Percentiles rank a stretch among this genome's conserved stretches.
These are phyloP conservation scores for Chlamydomonas eustigma DNA, from an alignment of 139 green algal genomes.

Conservation along the genomic window DNA sequence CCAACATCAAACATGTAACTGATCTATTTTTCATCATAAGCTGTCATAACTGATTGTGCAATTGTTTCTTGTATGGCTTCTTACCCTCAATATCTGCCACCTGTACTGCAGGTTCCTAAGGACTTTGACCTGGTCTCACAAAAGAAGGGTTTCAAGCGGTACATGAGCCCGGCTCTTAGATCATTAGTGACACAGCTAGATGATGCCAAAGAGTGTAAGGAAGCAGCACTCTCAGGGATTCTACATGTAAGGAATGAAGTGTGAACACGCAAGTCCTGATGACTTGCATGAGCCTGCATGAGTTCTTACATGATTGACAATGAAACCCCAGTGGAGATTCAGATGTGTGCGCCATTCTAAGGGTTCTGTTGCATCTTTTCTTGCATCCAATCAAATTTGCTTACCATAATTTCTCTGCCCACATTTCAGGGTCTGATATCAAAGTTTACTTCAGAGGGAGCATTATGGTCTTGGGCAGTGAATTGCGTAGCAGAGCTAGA, in stretches of 20 bases:
- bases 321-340: too few relatives aligned
- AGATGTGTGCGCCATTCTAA: too few relatives aligned
- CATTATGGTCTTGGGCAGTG: conserved; percentile 69
- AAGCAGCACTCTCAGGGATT: conserved; percentile 56
- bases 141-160: conserved; percentile 82
- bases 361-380: background rate
- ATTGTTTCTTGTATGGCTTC: too few relatives aligned
- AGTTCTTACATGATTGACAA: too few relatives aligned
- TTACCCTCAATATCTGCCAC: too few relatives aligned
- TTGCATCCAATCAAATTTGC: background rate
- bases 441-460: conserved; percentile 51
- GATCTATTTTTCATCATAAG: too few relatives aligned
- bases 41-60: too few relatives aligned
- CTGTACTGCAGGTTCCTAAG: conserved; percentile 23
- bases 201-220: conserved; percentile 42
- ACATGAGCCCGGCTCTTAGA: conserved; percentile 53
- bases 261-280: too few relatives aligned
- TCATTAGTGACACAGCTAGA: conserved; percentile 53
- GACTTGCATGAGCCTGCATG: too few relatives aligned
- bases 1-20: too few relatives aligned
- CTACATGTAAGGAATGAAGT: conserved; percentile 49
- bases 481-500: conserved; percentile 77
- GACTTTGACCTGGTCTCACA: conserved; percentile 53
- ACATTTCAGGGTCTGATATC: conserved; percentile 23
- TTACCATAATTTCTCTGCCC: too few relatives aligned